phyloP scores from a whole-genome alignment of 345 rosid genomes.

The Arabidopsis arenosa region DNA sequence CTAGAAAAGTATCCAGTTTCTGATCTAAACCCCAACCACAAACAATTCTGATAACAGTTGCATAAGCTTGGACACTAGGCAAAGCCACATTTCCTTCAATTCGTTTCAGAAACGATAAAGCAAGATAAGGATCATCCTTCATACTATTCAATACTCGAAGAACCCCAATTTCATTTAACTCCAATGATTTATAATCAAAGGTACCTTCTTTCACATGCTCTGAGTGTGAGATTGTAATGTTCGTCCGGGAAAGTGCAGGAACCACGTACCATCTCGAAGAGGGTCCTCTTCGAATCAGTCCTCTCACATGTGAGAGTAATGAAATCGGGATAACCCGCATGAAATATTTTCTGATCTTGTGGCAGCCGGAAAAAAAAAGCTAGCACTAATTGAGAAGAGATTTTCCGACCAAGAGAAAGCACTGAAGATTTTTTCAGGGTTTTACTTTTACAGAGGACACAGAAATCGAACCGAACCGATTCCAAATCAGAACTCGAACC shows the following conservation, averaged over 20 bases:
- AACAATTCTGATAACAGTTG: conserved; percentile 54
- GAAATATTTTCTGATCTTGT: conserved; percentile 16
- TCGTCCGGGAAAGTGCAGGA: conserved; percentile 42
- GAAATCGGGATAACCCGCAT: conserved; percentile 44
- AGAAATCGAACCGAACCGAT: conserved; percentile 1
- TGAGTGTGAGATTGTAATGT: conserved; percentile 35
- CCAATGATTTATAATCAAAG: conserved; percentile 17
- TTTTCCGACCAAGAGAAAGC: conserved; percentile 3
- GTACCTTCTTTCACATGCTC: conserved; percentile 30
- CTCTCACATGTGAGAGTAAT: conserved; percentile 43
- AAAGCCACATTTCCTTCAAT: conserved; percentile 51
- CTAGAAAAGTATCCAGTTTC: conserved; percentile 51
- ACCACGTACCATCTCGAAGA: conserved; percentile 37
- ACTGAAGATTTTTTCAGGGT: conserved; percentile 28
- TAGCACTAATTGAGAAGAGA: conserved; percentile 1
- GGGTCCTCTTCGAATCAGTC: conserved; percentile 21
- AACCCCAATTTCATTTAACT: conserved; percentile 50
- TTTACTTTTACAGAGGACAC: conserved; percentile 18
- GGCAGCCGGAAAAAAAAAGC: conserved; percentile 8
- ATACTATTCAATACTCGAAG: conserved; percentile 46
- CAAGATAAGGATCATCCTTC: conserved; percentile 56
- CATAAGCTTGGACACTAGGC: conserved; percentile 55
- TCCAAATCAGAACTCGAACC: background rate
- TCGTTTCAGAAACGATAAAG: conserved; percentile 55
- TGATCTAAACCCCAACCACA: conserved; percentile 50